Evolutionary conservation across 306 rosid genomes (phyloP).

Genomic region (Comarum palustre): DNA sequence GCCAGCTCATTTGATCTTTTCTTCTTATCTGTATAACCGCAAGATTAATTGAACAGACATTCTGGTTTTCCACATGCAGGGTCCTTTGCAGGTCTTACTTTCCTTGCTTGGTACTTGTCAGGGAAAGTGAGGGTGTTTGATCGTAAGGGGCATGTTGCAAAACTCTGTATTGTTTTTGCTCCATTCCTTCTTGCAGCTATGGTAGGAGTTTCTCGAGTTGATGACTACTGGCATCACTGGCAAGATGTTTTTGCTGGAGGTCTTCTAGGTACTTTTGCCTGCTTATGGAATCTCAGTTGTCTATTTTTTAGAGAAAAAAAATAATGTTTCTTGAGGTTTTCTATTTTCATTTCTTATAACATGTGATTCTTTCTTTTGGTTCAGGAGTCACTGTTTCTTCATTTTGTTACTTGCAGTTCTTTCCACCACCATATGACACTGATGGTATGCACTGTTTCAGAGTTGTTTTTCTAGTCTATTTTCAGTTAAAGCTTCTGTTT

Average conservation of each 20-base stretch:
- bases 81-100: constrained; percentile 91
- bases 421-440: constrained; percentile 77
- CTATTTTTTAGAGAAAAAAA: not conserved
- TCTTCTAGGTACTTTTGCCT: constrained; percentile 55
- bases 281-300: not conserved
- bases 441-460: constrained; percentile 54
- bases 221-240: constrained; percentile 99
- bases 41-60: constrained; percentile 14
- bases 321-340: not conserved
- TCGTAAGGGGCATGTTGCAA: constrained; percentile 72
- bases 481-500: constrained; percentile 1
- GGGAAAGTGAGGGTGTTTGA: constrained; percentile 84
- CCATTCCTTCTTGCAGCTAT: constrained; percentile 76
- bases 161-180: constrained; percentile 63
- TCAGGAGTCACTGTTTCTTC: constrained; percentile 72
- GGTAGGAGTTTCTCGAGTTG: constrained; percentile 82
- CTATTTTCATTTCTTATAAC: constrained; percentile 10
- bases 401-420: constrained; percentile 90
- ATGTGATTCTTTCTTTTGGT: not conserved
- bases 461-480: constrained; percentile 3
- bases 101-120: constrained; percentile 70
- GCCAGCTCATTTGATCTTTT: constrained; percentile 20
- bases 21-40: constrained; percentile 17
- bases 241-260: constrained; percentile 84
- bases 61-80: constrained; percentile 48